A percentile compares a stretch with the other conserved stretches of the same genome.
These are phyloP conservation scores for Scheffersomyces cryptocercus DNA, from an alignment of 1,139 yeast genomes.

Conservation along the genomic window DNA sequence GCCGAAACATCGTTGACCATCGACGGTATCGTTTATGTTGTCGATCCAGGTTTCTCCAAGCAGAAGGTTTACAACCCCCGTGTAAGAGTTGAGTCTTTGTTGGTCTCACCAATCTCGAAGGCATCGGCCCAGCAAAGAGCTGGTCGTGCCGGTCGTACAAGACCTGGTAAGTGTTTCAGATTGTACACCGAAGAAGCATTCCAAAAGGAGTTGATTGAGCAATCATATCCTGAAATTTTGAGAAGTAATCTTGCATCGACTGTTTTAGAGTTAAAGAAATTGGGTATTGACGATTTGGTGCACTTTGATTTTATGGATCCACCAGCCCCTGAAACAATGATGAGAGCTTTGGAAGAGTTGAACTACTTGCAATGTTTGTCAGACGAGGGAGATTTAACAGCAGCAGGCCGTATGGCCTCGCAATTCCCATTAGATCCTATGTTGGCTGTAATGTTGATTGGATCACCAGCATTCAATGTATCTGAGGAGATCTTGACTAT, in stretches of 20 bases:
- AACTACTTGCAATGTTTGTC: conserved; percentile 87
- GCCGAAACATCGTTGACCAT: conserved; percentile 98
- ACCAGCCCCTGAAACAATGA: conserved; percentile 99
- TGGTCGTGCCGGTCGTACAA: conserved; percentile 99
- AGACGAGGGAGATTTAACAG: conserved; percentile 88
- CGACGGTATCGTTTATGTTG: conserved; percentile 96
- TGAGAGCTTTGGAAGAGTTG: conserved; percentile 95
- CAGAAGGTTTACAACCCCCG: conserved; percentile 97
- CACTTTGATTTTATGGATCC: conserved; percentile 99
- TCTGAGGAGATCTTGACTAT: conserved; percentile 86
- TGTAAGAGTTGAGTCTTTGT: conserved; percentile 88
- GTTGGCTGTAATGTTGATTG: conserved; percentile 89
- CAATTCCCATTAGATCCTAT: conserved; percentile 96
- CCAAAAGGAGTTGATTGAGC: conserved; percentile 89
- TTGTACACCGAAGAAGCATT: conserved; percentile 96
- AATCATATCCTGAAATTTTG: conserved; percentile 92
- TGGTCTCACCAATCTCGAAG: conserved; percentile 94
- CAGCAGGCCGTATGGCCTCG: conserved; percentile 85
- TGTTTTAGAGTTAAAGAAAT: conserved; percentile 86
- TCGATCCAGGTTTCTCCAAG: conserved; percentile 96
- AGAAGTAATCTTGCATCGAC: conserved; percentile 90
- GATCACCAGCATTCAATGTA: conserved; percentile 81
- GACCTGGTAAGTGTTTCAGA: conserved; percentile 97
- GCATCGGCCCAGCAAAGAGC: conserved; percentile 99
- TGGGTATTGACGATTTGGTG: conserved; percentile 93